Conservation (phyloP, 306 rosid genomes). For the Trichosanthes truncata region DNA sequence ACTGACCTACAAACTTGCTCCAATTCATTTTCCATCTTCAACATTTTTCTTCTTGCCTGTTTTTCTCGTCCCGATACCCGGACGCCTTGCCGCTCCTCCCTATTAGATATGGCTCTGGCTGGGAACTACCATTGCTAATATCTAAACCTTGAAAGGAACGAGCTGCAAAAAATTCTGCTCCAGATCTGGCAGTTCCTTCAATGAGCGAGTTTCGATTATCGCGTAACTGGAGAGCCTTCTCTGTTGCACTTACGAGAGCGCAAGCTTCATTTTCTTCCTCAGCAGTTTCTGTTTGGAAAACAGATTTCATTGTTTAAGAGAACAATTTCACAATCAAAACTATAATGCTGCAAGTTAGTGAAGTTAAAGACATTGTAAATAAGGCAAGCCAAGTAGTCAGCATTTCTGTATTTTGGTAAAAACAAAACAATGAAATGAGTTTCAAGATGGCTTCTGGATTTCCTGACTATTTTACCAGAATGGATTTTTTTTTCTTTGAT, state of each 20-base stretch:
- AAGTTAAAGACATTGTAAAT: background rate
- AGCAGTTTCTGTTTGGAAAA: conserved; percentile 30
- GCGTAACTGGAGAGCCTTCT: conserved; percentile 63
- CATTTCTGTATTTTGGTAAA: background rate
- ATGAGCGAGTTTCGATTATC: conserved; percentile 34
- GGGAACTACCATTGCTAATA: conserved; percentile 28
- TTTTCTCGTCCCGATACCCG: conserved; percentile 44
- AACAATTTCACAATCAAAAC: background rate
- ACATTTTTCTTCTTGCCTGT: background rate
- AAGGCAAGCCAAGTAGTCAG: background rate
- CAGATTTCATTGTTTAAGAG: background rate
- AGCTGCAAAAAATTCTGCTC: conserved; percentile 59
- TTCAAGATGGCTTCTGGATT: background rate
- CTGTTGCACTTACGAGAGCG: conserved; percentile 52
- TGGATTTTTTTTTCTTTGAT: too few relatives aligned
- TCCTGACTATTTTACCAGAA: background rate
- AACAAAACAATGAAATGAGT: background rate
- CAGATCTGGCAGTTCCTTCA: conserved; percentile 51
- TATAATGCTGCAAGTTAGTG: background rate
- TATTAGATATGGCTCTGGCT: conserved; percentile 43
- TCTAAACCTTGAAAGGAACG: conserved; percentile 76
- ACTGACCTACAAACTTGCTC: background rate
- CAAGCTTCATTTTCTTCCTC: conserved; percentile 43
- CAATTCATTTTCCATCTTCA: background rate
- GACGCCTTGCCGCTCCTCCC: conserved; percentile 79